A percentile compares a stretch with the other conserved stretches of the same genome.
Conservation (phyloP, 108 stramenopile species). For the Poteriospumella lacustris region DNA sequence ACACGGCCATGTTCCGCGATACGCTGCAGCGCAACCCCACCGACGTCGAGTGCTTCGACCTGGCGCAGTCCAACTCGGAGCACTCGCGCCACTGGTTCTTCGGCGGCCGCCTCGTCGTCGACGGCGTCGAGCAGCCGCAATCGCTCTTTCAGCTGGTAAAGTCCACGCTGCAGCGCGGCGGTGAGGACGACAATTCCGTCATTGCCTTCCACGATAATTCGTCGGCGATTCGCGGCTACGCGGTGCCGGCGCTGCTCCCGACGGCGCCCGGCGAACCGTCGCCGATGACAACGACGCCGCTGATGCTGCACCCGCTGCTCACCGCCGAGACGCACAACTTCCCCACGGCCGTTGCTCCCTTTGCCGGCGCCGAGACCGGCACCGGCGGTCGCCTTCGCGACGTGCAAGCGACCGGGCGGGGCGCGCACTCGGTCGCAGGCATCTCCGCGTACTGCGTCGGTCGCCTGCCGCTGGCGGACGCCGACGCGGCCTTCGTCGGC, state of each 20-base stretch:
- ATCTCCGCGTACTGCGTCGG: conserved; percentile 95
- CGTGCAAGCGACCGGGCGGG: conserved; percentile 96
- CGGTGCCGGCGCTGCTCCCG: conserved; percentile 31
- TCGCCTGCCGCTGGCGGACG: conserved; percentile 87
- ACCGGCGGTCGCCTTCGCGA: conserved; percentile 95
- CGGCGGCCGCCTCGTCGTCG: conserved; percentile 93
- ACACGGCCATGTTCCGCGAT: conserved; percentile 86
- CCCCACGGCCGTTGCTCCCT: conserved; percentile 95
- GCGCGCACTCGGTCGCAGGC: conserved; percentile 84
- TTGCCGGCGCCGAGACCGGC: conserved; percentile 98
- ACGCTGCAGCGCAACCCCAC: conserved; percentile 89
- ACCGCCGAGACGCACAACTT: conserved; percentile 99
- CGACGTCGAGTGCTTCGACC: conserved; percentile 97
- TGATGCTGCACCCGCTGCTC: conserved; percentile 81
- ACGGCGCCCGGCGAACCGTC: conserved; percentile 30
- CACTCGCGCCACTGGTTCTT: conserved; percentile 99
- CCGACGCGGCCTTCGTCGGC: conserved; percentile 60
- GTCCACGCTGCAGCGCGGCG: conserved; percentile 69
- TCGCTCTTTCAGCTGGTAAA: conserved; percentile 98
- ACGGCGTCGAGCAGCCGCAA: conserved; percentile 80
- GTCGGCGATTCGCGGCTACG: conserved; percentile 81
- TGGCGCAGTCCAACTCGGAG: conserved; percentile 69
- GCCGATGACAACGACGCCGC: conserved; percentile 35
- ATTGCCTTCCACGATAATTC: conserved; percentile 99
- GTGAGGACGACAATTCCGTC: conserved; percentile 66